Percentiles rank a stretch among this genome's conserved stretches.
phyloP scores from a whole-genome alignment of 2,329 filamentous ascomycete species.

The Colletotrichum sp. region DNA sequence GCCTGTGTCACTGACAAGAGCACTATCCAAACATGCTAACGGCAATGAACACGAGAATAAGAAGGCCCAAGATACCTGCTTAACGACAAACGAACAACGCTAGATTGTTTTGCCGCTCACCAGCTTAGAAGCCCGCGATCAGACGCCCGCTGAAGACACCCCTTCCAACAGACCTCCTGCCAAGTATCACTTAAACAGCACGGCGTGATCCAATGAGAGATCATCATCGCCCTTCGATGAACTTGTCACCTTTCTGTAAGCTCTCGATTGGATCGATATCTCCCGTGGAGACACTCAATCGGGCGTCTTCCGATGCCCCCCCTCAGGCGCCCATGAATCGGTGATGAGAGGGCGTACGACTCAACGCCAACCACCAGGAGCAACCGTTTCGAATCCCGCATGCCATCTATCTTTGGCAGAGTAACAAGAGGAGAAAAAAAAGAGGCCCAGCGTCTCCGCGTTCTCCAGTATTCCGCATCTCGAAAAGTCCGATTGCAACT shows the following conservation, averaged over 20 bases:
- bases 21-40: not conserved
- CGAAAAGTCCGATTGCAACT: not conserved
- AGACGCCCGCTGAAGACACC: not conserved
- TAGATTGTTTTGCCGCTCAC: not conserved
- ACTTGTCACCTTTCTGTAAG: not conserved
- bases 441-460: not conserved
- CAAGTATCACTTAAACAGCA: not conserved
- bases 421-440: not conserved
- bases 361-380: not conserved
- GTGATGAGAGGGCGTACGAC: not conserved
- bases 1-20: not conserved
- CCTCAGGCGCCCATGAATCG: not conserved
- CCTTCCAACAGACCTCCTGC: not conserved
- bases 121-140: not conserved
- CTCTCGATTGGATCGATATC: not conserved
- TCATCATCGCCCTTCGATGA: accelerated
- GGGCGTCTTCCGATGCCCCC: not conserved
- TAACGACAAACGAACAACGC: not conserved
- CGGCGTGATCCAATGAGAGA: not conserved
- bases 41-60: accelerated
- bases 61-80: not conserved
- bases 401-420: not conserved
- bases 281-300: not conserved
- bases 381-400: not conserved
- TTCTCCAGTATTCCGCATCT: not conserved